Conservation (phyloP, 2,329 filamentous ascomycete genomes). For the Trichoderma sp. region DNA sequence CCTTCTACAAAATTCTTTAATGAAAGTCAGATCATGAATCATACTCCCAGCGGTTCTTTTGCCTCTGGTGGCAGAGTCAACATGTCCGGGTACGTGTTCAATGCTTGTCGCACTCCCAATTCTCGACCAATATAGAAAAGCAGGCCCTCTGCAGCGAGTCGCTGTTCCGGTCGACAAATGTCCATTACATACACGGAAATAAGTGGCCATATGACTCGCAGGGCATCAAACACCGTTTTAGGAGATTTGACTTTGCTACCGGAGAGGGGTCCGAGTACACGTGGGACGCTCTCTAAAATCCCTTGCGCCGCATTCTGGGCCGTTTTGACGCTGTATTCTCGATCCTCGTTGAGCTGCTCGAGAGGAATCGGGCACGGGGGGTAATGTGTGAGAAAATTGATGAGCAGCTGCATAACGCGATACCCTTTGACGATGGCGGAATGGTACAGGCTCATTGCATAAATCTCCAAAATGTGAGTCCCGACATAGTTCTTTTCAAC, state of each 20-base stretch:
- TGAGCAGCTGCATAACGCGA: constrained; percentile 32
- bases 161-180: constrained; percentile 31
- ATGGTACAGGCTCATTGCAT: constrained; percentile 35
- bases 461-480: constrained; percentile 26
- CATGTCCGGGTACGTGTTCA: constrained; percentile 26
- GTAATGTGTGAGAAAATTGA: constrained; percentile 38
- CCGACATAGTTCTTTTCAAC: constrained; percentile 16
- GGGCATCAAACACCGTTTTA: constrained; percentile 35
- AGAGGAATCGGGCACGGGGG: constrained; percentile 25
- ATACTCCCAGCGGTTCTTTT: constrained; percentile 23
- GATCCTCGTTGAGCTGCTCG: constrained; percentile 29
- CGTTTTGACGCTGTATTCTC: constrained; percentile 28
- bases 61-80: constrained; percentile 30
- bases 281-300: constrained; percentile 30
- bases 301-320: constrained; percentile 30
- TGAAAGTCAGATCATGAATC: not conserved
- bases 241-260: constrained; percentile 31
- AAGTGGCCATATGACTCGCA: constrained; percentile 40
- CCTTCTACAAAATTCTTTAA: not conserved
- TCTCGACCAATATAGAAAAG: constrained; percentile 36
- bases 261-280: constrained; percentile 27
- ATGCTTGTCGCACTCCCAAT: constrained; percentile 38
- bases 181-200: constrained; percentile 32
- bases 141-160: constrained; percentile 27
- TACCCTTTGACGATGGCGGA: constrained; percentile 37